Evolutionary conservation across 2,329 filamentous ascomycete genomes (phyloP), one percentile per base, ranked within the genome.

Genomic region (Nothophaeocryptopus gaeumannii): DNA sequence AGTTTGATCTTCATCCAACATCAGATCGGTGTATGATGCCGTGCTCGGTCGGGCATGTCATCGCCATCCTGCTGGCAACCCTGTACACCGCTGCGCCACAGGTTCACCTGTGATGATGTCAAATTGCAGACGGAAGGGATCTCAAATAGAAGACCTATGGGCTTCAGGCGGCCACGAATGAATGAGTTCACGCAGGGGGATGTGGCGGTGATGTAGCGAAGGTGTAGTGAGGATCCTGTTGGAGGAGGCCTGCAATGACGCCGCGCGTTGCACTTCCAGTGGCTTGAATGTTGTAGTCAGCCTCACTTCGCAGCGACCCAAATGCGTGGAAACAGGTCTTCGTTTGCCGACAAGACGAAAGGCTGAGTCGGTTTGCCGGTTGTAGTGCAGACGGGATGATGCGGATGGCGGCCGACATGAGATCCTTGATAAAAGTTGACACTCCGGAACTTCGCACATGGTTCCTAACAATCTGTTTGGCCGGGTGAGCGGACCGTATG

Each of bases 171-270:
- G 20, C 20, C 20, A 26, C 20, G 20, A 26, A 26, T 26, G 20
- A 26, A 26, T 26, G 20, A 7, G 20, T 7, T 26, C 20, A 26
- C 20, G 20, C 20, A 20, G 37, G 44, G 40, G 45, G 45, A 37
- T 47, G 45, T 47, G 45, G 45, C 41, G 45, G 45, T 38, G 45
- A 8, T 34, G 45, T 40, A 14, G 37, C 38, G 37, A 35, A 35
- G 14, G 29, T 20, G 31, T 29, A 3, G n/a, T 26, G 14, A 26
- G n/a, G 20, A 13, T 38, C 15, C 13, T 40, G 35, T 47, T 39
- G 44, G 35, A 36, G 20, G 20, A 31, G 31, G 26, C 33, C 35
- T 26, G 5, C 20, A 26, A 36, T 39, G 34, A 15, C 33, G 29
- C 35, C 20, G 20, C 20, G 7, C 20, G 20, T 26, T 26, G 20